Evolutionary conservation across 345 rosid species (phyloP), one percentile per base, ranked within the genome.

Genomic region (Populus pruinosa): DNA sequence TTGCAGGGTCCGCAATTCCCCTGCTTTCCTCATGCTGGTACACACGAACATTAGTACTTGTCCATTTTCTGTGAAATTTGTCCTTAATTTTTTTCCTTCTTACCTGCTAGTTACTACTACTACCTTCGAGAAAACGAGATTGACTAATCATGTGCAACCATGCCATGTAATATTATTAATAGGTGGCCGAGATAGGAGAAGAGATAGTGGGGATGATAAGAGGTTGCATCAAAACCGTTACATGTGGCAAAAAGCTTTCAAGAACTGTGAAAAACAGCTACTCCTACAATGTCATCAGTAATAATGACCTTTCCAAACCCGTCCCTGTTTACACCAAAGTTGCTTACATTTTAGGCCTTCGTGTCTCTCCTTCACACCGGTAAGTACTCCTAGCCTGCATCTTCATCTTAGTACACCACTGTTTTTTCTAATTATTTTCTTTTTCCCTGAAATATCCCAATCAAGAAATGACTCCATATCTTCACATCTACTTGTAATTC

Each of bases 1-100:
- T 72, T 93, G 97, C 94, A 87, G 99, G 88, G 93, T 94, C 93
- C 98, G 98, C 88, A 89, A 94, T 74, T 96, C 95, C 73, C 97
- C 98, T 66, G 91, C 94, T 81, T 96, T 91, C 76, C 95, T 89
- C 88, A 96, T 96, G 97, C 89, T 96, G 97, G 99, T 93, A 84
- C 72, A 31, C 27, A 41, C 74, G 11, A 59, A 7, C 12, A 21
- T 38, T 38, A 38, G 8, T 38, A 38, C 39, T 20, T 53, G 66
- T 36, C 44, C 62, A 55, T 64, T 73, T n/a, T 47, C 53, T 38
- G 73, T 7, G n/a, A n/a, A 21, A 9, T 56, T 69, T 72, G 2
- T 18, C 8, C 53, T 36, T 59, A 21, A 3, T 43, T 62, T 61
- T 53, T 20, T 41, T n/a, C 35, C 0, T 33, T 4, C 35, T 41